Base-by-base conservation (phyloP, 106 monocot genomes). In the Dendrobium huoshanense region DNA sequence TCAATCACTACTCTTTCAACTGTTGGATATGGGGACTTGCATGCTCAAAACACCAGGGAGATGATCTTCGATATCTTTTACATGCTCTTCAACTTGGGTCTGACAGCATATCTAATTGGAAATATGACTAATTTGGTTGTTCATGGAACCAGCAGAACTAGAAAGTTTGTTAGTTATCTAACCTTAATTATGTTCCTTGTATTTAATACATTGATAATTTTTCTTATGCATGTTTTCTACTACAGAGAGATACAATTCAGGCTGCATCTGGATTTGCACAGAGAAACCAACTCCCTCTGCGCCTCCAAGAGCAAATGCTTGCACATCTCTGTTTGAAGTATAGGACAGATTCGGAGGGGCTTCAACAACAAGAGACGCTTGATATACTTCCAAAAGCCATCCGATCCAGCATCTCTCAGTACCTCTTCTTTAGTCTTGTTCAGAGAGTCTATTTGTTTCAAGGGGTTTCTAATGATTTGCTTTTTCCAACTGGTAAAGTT, bases 61-160 rank as follows among this genome's bases (percentile, higher is more conserved):
- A 97, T 94, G 94, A 78, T 92, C 29, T 97, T 97, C 68, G 80
- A 85, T 79, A 91, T 85, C 24, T 58, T 91, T 16, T 97, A 92
- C 85, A 94, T 97, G 94, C 90, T 97, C 74, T 97, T 97, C 74
- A 92, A 97, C 73, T 90, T 97, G 64, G 97, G 97, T 20, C 77
- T 97, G 72, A 92, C 94, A 18, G 85, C 97, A 58, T 97, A 97
- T 83, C 84, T 97, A 82, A 97, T 97, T 33, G 97, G 97, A 75
- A 97, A 97, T 55, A 97, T 97, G 97, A 97, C 97, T 64, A 94
- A 92, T 78, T 83, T 97, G 82, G 92, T 97, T 41, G 92, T 97
- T 9, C 97, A 97, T 79, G 86, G 88, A 17, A 97, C 97, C 5
- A 92, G 94, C 77, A 84, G 94, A 65, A 97, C 97, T 75, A 89